phyloP scores from a whole-genome alignment of 106 monocot species.

The Allium cepa region DNA sequence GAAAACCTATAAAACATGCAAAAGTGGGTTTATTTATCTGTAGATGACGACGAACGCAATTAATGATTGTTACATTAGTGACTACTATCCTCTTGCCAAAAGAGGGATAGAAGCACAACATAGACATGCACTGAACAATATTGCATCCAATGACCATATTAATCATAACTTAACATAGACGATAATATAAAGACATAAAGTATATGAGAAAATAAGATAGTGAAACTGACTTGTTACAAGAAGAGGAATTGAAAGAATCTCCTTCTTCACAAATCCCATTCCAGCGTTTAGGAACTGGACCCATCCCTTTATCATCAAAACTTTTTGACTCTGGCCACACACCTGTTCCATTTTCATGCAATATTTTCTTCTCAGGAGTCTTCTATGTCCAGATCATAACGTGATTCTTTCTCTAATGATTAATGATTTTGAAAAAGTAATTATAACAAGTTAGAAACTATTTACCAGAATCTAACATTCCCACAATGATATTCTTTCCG shows the following conservation, averaged over 20 bases:
- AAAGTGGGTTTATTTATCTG: too few relatives aligned
- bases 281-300: constrained; percentile 58
- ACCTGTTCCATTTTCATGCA: constrained; percentile 24
- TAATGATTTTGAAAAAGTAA: too few relatives aligned
- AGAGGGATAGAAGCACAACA: too few relatives aligned
- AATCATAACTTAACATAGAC: not conserved
- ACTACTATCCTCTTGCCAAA: too few relatives aligned
- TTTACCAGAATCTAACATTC: constrained; percentile 83
- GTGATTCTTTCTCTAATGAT: too few relatives aligned
- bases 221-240: constrained; percentile 64
- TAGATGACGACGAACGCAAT: too few relatives aligned
- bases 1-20: too few relatives aligned
- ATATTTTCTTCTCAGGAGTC: not conserved
- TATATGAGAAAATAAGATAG: not conserved
- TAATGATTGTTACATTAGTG: too few relatives aligned
- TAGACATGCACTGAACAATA: not conserved
- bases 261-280: constrained; percentile 77
- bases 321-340: constrained; percentile 94
- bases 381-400: not conserved
- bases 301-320: constrained; percentile 64
- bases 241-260: constrained; percentile 61
- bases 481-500: constrained; percentile 64
- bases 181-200: too few relatives aligned
- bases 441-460: not conserved
- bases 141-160: not conserved